phyloP scores from a whole-genome alignment of 306 rosid genomes.

The Lotus japonicus region DNA sequence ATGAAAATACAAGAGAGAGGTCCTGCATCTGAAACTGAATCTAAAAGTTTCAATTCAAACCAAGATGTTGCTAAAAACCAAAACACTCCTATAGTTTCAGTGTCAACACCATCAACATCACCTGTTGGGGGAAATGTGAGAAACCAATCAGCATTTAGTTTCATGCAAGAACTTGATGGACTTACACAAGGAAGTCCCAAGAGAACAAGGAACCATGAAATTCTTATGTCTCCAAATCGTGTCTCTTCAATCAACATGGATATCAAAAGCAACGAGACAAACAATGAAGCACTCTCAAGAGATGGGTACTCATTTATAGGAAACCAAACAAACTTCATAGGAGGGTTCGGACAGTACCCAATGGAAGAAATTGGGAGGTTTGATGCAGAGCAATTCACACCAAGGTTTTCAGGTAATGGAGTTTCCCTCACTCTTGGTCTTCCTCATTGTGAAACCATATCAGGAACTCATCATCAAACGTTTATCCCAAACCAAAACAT shows the following conservation, averaged over 20 bases:
- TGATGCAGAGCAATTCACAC: slow-evolving; percentile 63
- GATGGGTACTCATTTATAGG: slow-evolving; percentile 79
- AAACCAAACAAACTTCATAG: slow-evolving; percentile 65
- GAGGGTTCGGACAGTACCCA: slow-evolving; percentile 84
- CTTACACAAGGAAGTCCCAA: slow-evolving; percentile 82
- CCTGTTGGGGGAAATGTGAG: slow-evolving; percentile 41
- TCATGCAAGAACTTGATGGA: slow-evolving; percentile 80
- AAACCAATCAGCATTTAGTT: slow-evolving; percentile 58
- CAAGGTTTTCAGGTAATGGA: slow-evolving; percentile 77
- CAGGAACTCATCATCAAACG: slow-evolving; percentile 64
- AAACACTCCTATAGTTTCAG: slow-evolving; percentile 32
- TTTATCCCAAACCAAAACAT: slow-evolving; percentile 68
- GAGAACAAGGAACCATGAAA: slow-evolving; percentile 52
- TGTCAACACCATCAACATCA: slow-evolving; percentile 45
- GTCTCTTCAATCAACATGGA: slow-evolving; percentile 41
- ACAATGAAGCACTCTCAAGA: slow-evolving; percentile 47
- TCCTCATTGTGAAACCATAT: slow-evolving; percentile 72
- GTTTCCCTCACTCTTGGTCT: slow-evolving; percentile 94
- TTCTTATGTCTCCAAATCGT: slow-evolving; percentile 39
- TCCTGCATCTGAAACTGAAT: slow-evolving; percentile 32
- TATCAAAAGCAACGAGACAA: slow-evolving; percentile 38
- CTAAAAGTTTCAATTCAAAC: slow-evolving; percentile 46
- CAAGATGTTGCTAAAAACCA: slow-evolving; percentile 36
- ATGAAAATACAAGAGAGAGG: slow-evolving; percentile 38
- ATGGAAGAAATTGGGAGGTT: slow-evolving; percentile 81